Percentiles rank a stretch among this genome's conserved stretches.
These are phyloP conservation scores for Jatropha multifida DNA, from an alignment of 441 rosid genomes.

Conservation along the genomic window DNA sequence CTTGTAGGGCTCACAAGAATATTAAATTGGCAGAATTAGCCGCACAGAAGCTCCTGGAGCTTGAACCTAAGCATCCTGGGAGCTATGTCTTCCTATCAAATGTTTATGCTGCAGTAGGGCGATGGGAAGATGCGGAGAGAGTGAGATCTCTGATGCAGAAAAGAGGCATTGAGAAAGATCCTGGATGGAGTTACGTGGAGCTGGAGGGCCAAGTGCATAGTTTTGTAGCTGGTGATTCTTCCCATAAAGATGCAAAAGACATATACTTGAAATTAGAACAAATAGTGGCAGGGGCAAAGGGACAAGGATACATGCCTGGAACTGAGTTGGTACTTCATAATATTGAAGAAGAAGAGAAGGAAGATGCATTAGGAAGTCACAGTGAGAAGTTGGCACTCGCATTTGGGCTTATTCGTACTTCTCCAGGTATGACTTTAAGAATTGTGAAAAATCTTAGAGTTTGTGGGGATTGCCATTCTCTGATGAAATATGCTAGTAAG, in stretches of 20 bases:
- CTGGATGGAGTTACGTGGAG: slow-evolving; percentile 61
- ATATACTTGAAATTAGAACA: slow-evolving; percentile 47
- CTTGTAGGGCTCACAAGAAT: slow-evolving; percentile 57
- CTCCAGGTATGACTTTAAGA: slow-evolving; percentile 41
- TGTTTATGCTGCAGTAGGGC: slow-evolving; percentile 42
- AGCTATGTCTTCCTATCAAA: slow-evolving; percentile 56
- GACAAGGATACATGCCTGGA: slow-evolving; percentile 55
- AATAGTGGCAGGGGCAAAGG: slow-evolving; percentile 37
- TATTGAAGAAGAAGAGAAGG: slow-evolving; percentile 72
- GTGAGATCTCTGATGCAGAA: slow-evolving; percentile 36
- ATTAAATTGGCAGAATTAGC: slow-evolving; percentile 44
- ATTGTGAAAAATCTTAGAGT: slow-evolving; percentile 56
- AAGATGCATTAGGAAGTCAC: slow-evolving; percentile 51
- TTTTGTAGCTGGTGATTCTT: slow-evolving; percentile 50
- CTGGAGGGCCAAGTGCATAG: slow-evolving; percentile 48
- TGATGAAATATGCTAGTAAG: slow-evolving; percentile 55
- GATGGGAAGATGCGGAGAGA: slow-evolving; percentile 46
- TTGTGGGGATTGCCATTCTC: slow-evolving; percentile 68
- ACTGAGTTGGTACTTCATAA: slow-evolving; percentile 59
- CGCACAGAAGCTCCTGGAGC: slow-evolving; percentile 42
- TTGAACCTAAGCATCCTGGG: slow-evolving; percentile 56
- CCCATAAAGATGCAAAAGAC: slow-evolving; percentile 40
- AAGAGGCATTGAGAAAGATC: slow-evolving; percentile 39
- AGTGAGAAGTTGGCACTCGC: slow-evolving; percentile 67
- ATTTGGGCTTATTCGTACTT: slow-evolving; percentile 48